phyloP scores from a whole-genome alignment of 2,329 filamentous ascomycete genomes.

The Didymella lethalis region DNA sequence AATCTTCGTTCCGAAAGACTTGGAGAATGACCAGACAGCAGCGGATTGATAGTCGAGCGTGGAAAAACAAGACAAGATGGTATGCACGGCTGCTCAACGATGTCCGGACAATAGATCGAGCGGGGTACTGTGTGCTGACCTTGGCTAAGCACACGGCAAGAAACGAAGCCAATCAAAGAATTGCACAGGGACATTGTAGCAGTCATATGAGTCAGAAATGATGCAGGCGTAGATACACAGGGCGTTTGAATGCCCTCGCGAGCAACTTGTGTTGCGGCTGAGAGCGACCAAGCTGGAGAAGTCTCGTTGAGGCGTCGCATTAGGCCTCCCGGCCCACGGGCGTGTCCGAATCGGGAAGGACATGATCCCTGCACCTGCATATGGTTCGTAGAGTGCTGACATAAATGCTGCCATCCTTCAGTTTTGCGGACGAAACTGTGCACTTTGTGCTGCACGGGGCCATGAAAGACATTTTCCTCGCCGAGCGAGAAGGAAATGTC shows the following conservation, averaged over 20 bases:
- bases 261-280: not conserved
- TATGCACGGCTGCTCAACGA: not conserved
- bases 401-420: not conserved
- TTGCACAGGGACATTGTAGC: not conserved
- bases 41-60: not conserved
- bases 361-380: not conserved
- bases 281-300: not conserved
- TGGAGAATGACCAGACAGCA: not conserved
- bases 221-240: not conserved
- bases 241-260: not conserved
- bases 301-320: not conserved
- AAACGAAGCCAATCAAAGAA: not conserved
- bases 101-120: not conserved
- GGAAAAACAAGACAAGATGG: not conserved
- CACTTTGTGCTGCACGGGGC: not conserved
- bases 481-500: not conserved
- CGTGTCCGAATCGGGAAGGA: not conserved
- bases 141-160: not conserved
- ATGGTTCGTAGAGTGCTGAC: not conserved
- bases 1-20: not conserved
- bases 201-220: not conserved
- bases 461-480: not conserved
- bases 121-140: not conserved
- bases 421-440: not conserved
- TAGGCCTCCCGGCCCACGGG: not conserved